Evolutionary conservation across 2,329 filamentous ascomycete species (phyloP).

Genomic region (Colletotrichum acutatum): DNA sequence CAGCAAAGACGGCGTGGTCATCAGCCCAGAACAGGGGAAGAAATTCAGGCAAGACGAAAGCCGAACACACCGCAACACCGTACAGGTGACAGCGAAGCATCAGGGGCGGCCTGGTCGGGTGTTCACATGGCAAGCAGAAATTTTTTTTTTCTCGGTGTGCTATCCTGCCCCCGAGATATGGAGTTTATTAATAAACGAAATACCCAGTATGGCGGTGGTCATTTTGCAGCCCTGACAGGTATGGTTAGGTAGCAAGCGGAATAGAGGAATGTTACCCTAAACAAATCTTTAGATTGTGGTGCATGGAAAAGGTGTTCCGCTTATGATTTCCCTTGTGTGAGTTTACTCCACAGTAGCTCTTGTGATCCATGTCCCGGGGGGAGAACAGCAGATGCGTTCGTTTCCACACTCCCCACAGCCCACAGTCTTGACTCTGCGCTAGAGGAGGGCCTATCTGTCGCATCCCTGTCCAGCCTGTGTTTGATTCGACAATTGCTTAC

Average conservation of each 20-base stretch:
- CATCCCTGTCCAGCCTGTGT: conserved; percentile 2
- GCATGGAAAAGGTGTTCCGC: conserved; percentile 13
- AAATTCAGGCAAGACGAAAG: background rate
- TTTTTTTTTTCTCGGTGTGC: background rate
- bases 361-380: conserved; percentile 16
- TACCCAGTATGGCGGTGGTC: background rate
- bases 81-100: conserved; percentile 13
- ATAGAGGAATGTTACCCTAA: background rate
- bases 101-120: conserved; percentile 5
- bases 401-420: conserved; percentile 29
- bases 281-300: background rate
- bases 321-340: background rate
- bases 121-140: conserved; percentile 14
- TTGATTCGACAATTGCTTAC: background rate
- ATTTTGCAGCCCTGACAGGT: background rate
- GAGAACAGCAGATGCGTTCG: background rate
- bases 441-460: background rate
- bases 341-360: conserved; percentile 31
- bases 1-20: background rate
- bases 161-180: background rate
- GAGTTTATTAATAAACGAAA: background rate
- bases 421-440: conserved; percentile 33
- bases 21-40: background rate
- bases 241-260: background rate
- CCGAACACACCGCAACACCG: conserved; percentile 24